Base-by-base conservation (phyloP, 2,329 filamentous ascomycete genomes). In the Arthrobotrys iridis region DNA sequence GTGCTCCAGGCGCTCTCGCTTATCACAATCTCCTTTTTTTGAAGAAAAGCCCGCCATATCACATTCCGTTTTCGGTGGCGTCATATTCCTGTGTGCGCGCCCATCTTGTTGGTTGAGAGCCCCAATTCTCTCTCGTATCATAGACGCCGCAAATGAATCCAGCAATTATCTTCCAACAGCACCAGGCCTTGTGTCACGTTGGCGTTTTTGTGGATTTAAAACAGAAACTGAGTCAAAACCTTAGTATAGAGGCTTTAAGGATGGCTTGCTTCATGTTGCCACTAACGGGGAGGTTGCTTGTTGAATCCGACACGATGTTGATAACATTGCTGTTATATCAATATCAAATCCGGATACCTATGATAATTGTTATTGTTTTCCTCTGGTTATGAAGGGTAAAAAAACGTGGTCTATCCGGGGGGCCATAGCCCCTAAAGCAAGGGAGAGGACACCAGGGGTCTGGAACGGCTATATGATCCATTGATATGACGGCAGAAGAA, bases 41-140 rank as follows among this genome's bases (percentile, higher is more conserved):
- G 20, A 28, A 20, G 46, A 4, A 40, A 40, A 41, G 15, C 8
- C 50, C 50, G 50, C 43, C 22, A 65, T 43, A 66, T 52, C 55
- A 66, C 26, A 63, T 68, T 62, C 71, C 71, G 63, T 64, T 68
- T 75, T 55, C 71, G 22, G 71, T 75, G 63, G 71, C 71, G 71
- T 58, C 40, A 22, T 28, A 55, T 35, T 22, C 43, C 45, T 45
- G 24, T 30, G 26, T 40, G 52, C 30, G 48, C 40, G 59, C 7
- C 50, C 68, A 26, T 62, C 24, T 28, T 24, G 22, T 67, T 58
- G 33, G 63, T 41, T 40, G 50, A 45, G 20, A 35, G 10, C 33
- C 45, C 8, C 7, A 37, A n/a, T n/a, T 24, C 33, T 41, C 18
- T 24, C 24, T 30, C 41, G 20, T 45, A 33, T 45, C 55, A 41